Conservation (phyloP, 306 rosid species). For the Macrotyloma uniflorum region DNA sequence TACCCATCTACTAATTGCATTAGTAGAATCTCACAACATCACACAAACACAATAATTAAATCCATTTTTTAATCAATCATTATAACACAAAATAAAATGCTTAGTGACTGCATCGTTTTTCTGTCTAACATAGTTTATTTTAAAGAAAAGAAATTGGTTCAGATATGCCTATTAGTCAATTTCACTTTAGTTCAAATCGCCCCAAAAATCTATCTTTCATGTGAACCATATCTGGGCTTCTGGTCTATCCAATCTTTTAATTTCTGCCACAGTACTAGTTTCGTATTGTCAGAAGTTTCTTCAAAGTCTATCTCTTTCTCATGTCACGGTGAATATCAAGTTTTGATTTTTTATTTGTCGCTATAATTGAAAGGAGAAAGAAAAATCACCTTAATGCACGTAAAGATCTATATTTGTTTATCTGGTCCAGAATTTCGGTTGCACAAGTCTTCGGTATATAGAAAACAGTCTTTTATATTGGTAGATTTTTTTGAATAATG, state of each 20-base stretch:
- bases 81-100: background rate
- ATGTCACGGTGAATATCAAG: background rate
- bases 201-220: slow-evolving; percentile 24
- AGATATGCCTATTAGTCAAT: slow-evolving; percentile 1
- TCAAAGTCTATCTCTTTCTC: background rate
- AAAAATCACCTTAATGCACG: background rate
- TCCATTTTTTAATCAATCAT: background rate
- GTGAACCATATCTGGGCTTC: slow-evolving; percentile 34
- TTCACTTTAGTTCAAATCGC: slow-evolving; percentile 18
- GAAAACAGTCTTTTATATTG: background rate
- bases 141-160: background rate
- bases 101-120: background rate
- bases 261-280: slow-evolving; percentile 3
- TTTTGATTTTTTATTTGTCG: background rate
- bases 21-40: too few relatives aligned
- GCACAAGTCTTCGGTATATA: slow-evolving; percentile 12
- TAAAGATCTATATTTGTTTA: slow-evolving; percentile 20
- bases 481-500: background rate
- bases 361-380: background rate
- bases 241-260: slow-evolving; percentile 10
- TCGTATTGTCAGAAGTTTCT: slow-evolving; percentile 11
- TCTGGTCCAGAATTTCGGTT: background rate
- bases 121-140: background rate
- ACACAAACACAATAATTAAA: background rate
- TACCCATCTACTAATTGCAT: slow-evolving; percentile 14